These are phyloP conservation scores for Cynanchum wilfordii DNA, from an alignment of 257 asterid genomes.

Conservation along the genomic window DNA sequence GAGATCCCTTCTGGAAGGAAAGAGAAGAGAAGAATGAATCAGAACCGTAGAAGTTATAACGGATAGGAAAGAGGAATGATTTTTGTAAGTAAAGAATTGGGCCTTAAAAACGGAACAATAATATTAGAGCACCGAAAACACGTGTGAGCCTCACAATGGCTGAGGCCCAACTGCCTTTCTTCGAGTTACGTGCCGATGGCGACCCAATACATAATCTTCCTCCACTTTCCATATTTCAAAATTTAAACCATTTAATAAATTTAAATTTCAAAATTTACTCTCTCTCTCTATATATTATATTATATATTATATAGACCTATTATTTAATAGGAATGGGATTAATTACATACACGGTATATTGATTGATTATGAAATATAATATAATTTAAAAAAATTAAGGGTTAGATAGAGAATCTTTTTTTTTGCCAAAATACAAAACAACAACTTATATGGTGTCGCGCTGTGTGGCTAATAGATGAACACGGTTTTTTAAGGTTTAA, in stretches of 20 bases:
- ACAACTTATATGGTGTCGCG: no score
- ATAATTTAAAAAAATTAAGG: no score
- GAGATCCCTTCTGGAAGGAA: neutral
- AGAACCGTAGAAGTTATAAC: neutral
- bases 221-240: constrained; percentile 20
- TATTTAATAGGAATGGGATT: no score
- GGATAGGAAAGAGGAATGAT: neutral
- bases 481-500: neutral
- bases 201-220: constrained; percentile 24
- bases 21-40: neutral
- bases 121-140: constrained; percentile 7
- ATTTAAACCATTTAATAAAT: no score
- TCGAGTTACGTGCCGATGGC: constrained; percentile 30
- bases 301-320: no score
- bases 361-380: no score
- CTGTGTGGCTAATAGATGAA: neutral
- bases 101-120: neutral
- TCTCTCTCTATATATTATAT: no score
- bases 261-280: no score
- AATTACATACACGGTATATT: no score
- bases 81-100: no score
- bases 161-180: constrained; percentile 34
- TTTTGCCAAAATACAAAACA: no score
- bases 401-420: no score
- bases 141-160: constrained; percentile 26